Evolutionary conservation across 441 rosid genomes (phyloP).

Genomic region (Pelargonium cotyledonis): DNA sequence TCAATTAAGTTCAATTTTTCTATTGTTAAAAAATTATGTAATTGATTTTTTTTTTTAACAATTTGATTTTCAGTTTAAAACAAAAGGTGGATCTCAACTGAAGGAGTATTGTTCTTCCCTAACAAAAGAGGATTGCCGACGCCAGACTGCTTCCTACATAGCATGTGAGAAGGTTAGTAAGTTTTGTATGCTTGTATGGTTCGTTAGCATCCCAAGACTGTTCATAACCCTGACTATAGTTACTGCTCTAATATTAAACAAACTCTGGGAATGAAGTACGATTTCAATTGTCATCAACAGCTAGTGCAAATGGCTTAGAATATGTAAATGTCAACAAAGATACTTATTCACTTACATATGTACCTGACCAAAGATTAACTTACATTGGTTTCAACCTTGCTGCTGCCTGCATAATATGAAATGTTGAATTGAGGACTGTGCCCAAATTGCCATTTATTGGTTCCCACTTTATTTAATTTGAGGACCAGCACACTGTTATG

Average conservation of each 20-base stretch:
- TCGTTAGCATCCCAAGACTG: not conserved
- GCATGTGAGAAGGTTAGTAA: conserved; percentile 81
- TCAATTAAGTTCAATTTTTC: no score
- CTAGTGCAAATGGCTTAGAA: not conserved
- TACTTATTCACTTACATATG: not conserved
- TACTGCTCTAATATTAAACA: not conserved
- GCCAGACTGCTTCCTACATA: conserved; percentile 64
- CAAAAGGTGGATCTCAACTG: conserved; percentile 94
- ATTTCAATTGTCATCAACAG: not conserved
- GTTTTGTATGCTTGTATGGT: conserved; percentile 6
- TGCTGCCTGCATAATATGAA: not conserved
- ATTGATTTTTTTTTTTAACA: conserved; percentile 5
- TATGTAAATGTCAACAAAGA: not conserved
- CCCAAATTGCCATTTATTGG: not conserved
- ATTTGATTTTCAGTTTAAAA: conserved; percentile 60
- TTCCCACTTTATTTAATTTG: not conserved
- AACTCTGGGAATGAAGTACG: not conserved
- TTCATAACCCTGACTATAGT: not conserved
- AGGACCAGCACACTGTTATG: not conserved
- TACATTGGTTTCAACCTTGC: not conserved
- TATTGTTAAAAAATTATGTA: no score
- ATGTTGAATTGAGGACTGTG: not conserved
- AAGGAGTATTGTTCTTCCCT: conserved; percentile 85
- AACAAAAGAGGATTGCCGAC: conserved; percentile 93
- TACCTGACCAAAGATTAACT: not conserved